Conservation (phyloP, 768 basidiomycete species). For the Lentinula sp. region DNA sequence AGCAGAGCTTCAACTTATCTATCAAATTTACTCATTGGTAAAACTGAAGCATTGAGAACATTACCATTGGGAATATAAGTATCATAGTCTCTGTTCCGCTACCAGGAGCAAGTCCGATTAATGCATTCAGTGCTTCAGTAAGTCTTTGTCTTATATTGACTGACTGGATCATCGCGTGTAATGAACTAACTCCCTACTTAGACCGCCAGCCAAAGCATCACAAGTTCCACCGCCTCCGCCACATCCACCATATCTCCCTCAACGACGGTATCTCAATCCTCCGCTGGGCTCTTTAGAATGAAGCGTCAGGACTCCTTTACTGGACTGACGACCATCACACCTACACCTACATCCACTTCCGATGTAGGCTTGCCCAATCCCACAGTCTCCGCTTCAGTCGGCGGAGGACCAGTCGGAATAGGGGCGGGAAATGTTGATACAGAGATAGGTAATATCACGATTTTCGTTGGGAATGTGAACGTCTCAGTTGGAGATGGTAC, state of each 20-base stretch:
- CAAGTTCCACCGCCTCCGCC: constrained; percentile 9
- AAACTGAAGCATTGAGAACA: constrained; percentile 11
- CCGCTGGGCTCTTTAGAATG: constrained; percentile 9
- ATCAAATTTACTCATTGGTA: not conserved
- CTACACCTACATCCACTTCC: not conserved
- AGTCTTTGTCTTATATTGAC: not conserved
- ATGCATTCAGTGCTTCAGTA: constrained; percentile 14
- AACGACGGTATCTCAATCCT: constrained; percentile 2
- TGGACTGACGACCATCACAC: not conserved
- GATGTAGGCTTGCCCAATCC: not conserved
- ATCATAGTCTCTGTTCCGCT: constrained; percentile 15
- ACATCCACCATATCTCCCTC: constrained; percentile 12
- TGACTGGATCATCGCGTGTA: not conserved
- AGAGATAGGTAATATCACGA: constrained; percentile 14
- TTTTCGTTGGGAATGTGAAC: constrained; percentile 13
- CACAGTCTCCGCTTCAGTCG: not conserved
- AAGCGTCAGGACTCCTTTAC: constrained; percentile 8
- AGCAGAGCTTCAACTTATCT: not conserved
- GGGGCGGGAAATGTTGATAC: constrained; percentile 13
- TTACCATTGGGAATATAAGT: constrained; percentile 12
- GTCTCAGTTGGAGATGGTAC: constrained; percentile 11
- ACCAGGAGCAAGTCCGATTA: constrained; percentile 13
- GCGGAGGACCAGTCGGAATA: constrained; percentile 8
- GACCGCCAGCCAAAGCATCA: constrained; percentile 12
- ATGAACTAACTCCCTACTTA: not conserved